Base-by-base conservation (phyloP, 2,329 filamentous ascomycete genomes). In the Orbilia quercus region DNA sequence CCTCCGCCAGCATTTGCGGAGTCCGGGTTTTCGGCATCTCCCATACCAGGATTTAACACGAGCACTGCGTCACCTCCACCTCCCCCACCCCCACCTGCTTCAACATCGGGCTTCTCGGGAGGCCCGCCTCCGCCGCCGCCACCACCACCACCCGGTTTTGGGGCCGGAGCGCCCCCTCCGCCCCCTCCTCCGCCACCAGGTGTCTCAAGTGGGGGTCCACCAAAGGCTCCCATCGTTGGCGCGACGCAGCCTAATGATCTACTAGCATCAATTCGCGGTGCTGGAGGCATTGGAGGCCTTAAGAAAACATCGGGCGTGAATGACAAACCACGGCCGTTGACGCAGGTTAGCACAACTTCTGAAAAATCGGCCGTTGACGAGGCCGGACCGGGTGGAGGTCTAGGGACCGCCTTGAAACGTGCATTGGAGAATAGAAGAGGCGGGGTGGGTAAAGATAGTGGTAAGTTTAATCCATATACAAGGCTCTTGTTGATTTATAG, bases 281-380 rank as follows among this genome's bases (percentile, higher is more conserved):
- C 88, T 12, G 88, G 88, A 44, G 88, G 88, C 71, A 87, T 90
- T 73, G 86, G 83, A 22, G 83, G 88, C 20, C 84, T 95, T 78
- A 92, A 89, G 82, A 94, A 93, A 85, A 87, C 73, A 81, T 78
- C 73, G 84, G 91, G 80, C 91, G 93, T 80, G 84, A 86, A 77
- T 90, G 93, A 81, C 85, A 90, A 75, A 92, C 90, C 80, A 84
- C 77, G 2, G 90, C 89, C 23, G 79, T 84, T 34, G 86, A 91
- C 45, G 84, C 84, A 51, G 88, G 87, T 9, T 71, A 71, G 65
- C 78, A 73, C 20, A 80, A 79, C 20, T 76, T 79, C 44, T 75
- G 80, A 44, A 76, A 77, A 42, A 42, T 38, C 89, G 87, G 36
- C 51, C 48, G 28, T 31, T 42, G 40, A 31, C 5, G 51, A 31